phyloP scores from a whole-genome alignment of 2,329 filamentous ascomycete genomes.

The Fusarium equiseti region DNA sequence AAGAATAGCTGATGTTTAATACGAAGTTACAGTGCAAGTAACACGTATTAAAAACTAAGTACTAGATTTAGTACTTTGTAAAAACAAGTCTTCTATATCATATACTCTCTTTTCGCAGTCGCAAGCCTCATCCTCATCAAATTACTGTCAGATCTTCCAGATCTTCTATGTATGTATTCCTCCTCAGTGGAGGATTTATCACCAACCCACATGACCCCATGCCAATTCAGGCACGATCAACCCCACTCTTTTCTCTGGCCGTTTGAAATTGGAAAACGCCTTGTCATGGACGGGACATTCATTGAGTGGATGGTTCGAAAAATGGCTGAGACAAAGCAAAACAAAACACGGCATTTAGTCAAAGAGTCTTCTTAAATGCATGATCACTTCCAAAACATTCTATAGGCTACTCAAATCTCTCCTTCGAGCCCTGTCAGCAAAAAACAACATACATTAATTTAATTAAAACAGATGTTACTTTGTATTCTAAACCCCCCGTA shows the following conservation, averaged over 20 bases:
- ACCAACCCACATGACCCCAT: conserved; percentile 8
- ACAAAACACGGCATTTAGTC: conserved; percentile 1
- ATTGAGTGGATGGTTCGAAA: background rate
- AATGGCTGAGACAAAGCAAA: conserved; percentile 6
- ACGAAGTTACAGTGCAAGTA: background rate
- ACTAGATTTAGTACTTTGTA: no score
- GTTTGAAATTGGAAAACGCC: conserved; percentile 15
- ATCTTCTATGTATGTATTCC: background rate
- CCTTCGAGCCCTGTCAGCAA: background rate
- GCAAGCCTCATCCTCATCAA: background rate
- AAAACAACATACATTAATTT: background rate
- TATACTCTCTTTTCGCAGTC: background rate
- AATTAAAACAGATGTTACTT: background rate
- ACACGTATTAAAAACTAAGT: background rate
- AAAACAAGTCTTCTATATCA: background rate
- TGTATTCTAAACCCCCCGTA: background rate
- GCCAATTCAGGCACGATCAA: conserved; percentile 5
- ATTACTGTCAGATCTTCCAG: background rate
- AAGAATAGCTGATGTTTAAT: background rate
- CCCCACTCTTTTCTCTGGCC: conserved; percentile 7
- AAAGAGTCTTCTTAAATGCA: background rate
- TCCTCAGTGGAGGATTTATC: background rate
- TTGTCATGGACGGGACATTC: conserved; percentile 2
- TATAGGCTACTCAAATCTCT: background rate
- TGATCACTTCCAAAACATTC: background rate